Evolutionary conservation across 345 rosid species (phyloP), one percentile per base, ranked within the genome.

Genomic region (Microcos paniculata): DNA sequence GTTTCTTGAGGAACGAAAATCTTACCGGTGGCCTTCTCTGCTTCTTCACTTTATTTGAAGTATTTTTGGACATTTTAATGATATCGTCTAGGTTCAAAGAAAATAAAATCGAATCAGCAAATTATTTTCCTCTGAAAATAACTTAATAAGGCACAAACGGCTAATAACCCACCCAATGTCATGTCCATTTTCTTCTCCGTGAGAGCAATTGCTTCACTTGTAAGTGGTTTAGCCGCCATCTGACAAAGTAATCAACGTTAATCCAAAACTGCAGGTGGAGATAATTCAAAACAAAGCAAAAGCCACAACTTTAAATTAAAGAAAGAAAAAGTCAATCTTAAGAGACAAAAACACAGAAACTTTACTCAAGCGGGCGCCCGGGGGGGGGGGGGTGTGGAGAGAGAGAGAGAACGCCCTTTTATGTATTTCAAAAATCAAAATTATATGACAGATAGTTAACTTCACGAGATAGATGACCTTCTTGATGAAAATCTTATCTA

Each of bases 151-250:
- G 26, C 30, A 35, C 23, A 55, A 49, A 57, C 3, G 7, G 38
- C 48, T 23, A 59, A 38, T 28, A 59, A 49, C 80, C 24, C 75
- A 94, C 97, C 97, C 76, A 94, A 79, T 40, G 98, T 80, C 98
- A 94, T 94, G 78, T 87, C 91, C 90, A 94, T 76, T 76, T 94
- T 92, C 91, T 89, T 94, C 73, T 94, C 97, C 0, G 97, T 90
- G 70, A 86, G 90, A 42, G 97, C 97, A 62, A 94, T 89, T 62
- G 91, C 87, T 82, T 92, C 97, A 4, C 35, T 87, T 13, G 92
- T 85, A 61, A 94, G 88, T n/a, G 88, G 92, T 80, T 84, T 90
- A 65, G 77, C 53, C 4, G 87, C 89, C 96, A 90, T 92, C 94
- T 90, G 78, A 23, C 4, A 40, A 19, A 21, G 28, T n/a, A 58